Evolutionary conservation across 2,329 filamentous ascomycete species (phyloP).

Genomic region (Didymella lethalis): DNA sequence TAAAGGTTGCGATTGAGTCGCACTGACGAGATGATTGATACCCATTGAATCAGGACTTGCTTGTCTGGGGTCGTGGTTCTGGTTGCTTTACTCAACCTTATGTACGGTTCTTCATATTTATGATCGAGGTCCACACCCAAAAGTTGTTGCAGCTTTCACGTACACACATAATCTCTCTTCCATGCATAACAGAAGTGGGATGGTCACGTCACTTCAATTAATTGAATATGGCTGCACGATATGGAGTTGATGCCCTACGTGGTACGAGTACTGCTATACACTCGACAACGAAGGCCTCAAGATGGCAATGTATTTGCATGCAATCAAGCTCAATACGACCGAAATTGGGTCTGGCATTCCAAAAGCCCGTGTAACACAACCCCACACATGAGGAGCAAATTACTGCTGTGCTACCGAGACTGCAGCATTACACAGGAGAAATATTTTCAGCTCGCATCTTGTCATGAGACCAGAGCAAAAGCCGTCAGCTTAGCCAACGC

Average conservation of each 20-base stretch:
- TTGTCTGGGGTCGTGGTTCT: conserved; percentile 35
- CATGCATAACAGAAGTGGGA: background rate
- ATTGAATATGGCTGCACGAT: background rate
- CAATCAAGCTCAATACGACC: conserved; percentile 3
- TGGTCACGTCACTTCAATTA: background rate
- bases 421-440: background rate
- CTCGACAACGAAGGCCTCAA: background rate
- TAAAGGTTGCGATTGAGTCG: conserved; percentile 32
- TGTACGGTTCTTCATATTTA: conserved; percentile 22
- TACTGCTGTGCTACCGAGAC: background rate
- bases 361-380: conserved; percentile 5
- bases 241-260: background rate
- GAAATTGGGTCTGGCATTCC: conserved; percentile 1
- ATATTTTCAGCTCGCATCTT: conserved; percentile 1
- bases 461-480: background rate
- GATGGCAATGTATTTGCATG: background rate
- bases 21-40: conserved; percentile 51
- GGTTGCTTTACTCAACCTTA: conserved; percentile 32
- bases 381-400: background rate
- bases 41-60: conserved; percentile 50
- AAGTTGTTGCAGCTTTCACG: conserved; percentile 17
- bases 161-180: background rate
- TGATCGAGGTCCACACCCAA: conserved; percentile 22
- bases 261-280: background rate
- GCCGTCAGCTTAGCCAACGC: conserved; percentile 27